Conservation (phyloP, 73 alveolate species). For the Paramecium sexaurelia region DNA sequence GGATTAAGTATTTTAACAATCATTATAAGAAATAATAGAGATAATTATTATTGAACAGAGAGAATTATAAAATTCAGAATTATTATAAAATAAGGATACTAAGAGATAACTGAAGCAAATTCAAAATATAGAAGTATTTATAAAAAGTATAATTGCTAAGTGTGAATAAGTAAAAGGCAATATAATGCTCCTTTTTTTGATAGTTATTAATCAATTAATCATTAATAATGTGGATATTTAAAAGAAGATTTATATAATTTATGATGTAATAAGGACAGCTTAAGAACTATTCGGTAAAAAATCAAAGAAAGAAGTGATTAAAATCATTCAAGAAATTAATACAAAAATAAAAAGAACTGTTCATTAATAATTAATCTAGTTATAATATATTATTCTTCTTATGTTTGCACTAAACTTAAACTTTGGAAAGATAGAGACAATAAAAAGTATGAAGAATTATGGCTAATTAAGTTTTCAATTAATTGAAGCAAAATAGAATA, state of each 20-base stretch:
- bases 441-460: conserved; percentile 80
- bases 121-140: neutral
- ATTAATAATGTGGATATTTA: neutral
- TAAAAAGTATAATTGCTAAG: neutral
- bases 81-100: neutral
- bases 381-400: conserved; percentile 78
- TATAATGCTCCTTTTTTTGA: neutral
- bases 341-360: conserved; percentile 78
- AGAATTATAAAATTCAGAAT: neutral
- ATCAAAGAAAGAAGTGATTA: neutral
- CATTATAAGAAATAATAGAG: neutral
- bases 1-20: neutral
- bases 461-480: conserved; percentile 84
- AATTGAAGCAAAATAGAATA: conserved; percentile 83
- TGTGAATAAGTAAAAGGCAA: neutral
- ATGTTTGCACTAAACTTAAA: conserved; percentile 79
- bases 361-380: conserved; percentile 80
- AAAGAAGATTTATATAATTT: neutral
- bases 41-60: neutral
- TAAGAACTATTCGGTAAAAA: neutral
- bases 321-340: conserved; percentile 65
- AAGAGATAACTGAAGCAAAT: neutral
- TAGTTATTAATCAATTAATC: neutral
- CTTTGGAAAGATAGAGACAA: conserved; percentile 86
- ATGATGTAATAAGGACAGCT: neutral